Base-by-base conservation (phyloP, 257 asterid genomes). In the Cinchona pubescens region DNA sequence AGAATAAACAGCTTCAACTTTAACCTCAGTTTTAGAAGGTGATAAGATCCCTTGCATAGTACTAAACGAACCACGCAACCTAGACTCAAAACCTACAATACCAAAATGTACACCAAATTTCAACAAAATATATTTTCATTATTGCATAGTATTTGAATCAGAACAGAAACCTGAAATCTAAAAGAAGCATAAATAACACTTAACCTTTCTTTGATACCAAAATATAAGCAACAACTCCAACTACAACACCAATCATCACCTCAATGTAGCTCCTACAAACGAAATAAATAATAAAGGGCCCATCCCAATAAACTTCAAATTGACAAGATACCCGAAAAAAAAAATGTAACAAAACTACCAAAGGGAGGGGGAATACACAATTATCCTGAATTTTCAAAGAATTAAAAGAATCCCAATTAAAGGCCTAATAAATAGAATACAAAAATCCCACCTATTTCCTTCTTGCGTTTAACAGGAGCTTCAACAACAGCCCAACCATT, bases 401-500 rank as follows among this genome's bases (percentile, higher is more conserved):
- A 59, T 63, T 34, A 56, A 14, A 53, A 45, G 16, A 67, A 58
- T 23, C 40, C 42, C 27, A 40, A 40, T 34, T 32, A 15, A 6
- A n/a, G 43, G 63, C 63, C 7, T 6, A 58, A 45, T 11, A 34
- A 23, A 73, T n/a, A 55, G 53, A 0, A 38, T 25, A 15, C 19
- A 59, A 75, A 71, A 75, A 79, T 64, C 48, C 27, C 71, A 79
- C 77, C 72, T 70, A 80, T 75, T 76, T 91, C 82, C 67, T 80
- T 78, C 72, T 67, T 77, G 71, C 77, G 81, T 34, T 60, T 30
- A 16, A 85, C 78, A 76, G 87, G 78, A 78, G 89, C 46, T 80
- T 86, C 87, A 37, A 72, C 82, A 72, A 85, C 75, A 77, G 80
- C 94, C 97, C 98, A 94, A 25, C 98, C 97, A 87, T 94, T 94